phyloP scores from a whole-genome alignment of 148 eudicot species.

The Pouteria glomerata region DNA sequence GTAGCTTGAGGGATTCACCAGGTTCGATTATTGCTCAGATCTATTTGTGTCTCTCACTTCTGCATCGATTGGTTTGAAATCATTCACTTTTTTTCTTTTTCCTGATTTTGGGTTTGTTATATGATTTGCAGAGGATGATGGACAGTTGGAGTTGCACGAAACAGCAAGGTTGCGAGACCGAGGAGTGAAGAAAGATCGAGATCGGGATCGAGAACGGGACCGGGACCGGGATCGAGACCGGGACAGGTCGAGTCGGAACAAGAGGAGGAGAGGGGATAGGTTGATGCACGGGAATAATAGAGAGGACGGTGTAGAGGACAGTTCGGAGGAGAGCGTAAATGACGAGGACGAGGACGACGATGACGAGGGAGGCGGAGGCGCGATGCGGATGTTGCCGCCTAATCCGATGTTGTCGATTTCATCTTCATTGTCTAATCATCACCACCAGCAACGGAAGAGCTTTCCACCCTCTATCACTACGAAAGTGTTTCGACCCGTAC shows the following conservation, averaged over 20 bases:
- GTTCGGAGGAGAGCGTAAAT: slow-evolving; percentile 72
- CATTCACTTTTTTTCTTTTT: slow-evolving; percentile 16
- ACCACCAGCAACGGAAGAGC: slow-evolving; percentile 52
- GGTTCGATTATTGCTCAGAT: slow-evolving; percentile 40
- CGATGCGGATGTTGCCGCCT: slow-evolving; percentile 37
- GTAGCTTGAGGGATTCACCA: slow-evolving; percentile 63
- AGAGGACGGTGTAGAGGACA: slow-evolving; percentile 50
- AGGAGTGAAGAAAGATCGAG: slow-evolving; percentile 51
- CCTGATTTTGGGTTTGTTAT: background rate
- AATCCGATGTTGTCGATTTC: slow-evolving; percentile 25
- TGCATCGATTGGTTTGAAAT: background rate
- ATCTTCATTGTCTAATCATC: slow-evolving; percentile 4
- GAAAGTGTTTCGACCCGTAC: slow-evolving; percentile 45
- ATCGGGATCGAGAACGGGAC: slow-evolving; percentile 38
- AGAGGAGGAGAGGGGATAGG: slow-evolving; percentile 50
- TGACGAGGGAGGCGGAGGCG: slow-evolving; percentile 30
- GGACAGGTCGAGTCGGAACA: slow-evolving; percentile 52
- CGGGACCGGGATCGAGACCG: slow-evolving; percentile 30
- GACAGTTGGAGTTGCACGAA: slow-evolving; percentile 46
- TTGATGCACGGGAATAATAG: slow-evolving; percentile 30
- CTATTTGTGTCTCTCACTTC: slow-evolving; percentile 6
- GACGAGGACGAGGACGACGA: slow-evolving; percentile 76
- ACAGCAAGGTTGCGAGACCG: slow-evolving; percentile 57
- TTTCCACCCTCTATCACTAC: slow-evolving; percentile 42
- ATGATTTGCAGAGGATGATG: slow-evolving; percentile 64